Percentiles rank a stretch among this genome's conserved stretches.
Evolutionary conservation across 768 basidiomycete species (phyloP).

Genomic region (Candolleomyces efflorescens): DNA sequence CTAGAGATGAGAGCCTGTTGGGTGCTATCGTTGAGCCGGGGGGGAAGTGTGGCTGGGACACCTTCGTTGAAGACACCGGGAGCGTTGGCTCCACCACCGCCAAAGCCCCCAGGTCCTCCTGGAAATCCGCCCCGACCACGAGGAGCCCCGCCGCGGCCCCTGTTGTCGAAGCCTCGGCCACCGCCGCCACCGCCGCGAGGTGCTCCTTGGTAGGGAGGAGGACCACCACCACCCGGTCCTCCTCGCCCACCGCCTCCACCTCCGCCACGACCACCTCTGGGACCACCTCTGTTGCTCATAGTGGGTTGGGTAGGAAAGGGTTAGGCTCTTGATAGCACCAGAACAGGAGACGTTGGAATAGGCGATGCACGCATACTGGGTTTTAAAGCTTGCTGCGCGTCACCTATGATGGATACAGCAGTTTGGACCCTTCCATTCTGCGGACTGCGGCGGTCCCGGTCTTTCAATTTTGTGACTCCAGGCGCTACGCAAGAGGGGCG

Average conservation of each 20-base stretch:
- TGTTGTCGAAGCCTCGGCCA: conserved; percentile 4
- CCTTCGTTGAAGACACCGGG: conserved; percentile 33
- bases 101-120: conserved; percentile 7
- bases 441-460: too few species aligned
- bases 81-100: too few species aligned
- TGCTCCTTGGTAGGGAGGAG: conserved; percentile 1
- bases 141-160: conserved; percentile 11
- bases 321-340: not conserved
- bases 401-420: too few species aligned
- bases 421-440: too few species aligned
- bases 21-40: conserved; percentile 28
- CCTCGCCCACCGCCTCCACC: conserved; percentile 23
- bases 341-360: not conserved
- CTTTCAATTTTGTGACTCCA: too few species aligned
- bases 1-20: conserved; percentile 32
- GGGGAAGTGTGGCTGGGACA: conserved; percentile 27
- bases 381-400: not conserved
- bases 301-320: conserved; percentile 1
- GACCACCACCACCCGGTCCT: conserved; percentile 21
- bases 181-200: conserved; percentile 4
- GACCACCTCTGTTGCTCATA: conserved; percentile 19
- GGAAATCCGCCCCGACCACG: conserved; percentile 17
- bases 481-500: too few species aligned
- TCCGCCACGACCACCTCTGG: conserved; percentile 14
- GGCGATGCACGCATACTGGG: not conserved